Conservation (phyloP, 495 filamentous ascomycete genomes). For the Cladorrhinum samala region DNA sequence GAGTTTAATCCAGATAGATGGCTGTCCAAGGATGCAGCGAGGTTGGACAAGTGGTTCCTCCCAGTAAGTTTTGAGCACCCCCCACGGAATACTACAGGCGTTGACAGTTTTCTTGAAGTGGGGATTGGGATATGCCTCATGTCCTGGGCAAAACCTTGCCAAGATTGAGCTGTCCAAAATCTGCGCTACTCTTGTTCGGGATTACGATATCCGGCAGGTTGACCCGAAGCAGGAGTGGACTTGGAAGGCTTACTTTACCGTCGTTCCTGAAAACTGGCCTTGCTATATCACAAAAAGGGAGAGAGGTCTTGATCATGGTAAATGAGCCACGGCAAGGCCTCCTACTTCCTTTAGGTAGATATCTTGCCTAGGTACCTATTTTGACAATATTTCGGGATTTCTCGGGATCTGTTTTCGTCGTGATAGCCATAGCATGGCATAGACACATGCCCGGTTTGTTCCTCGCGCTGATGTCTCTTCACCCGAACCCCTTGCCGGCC, state of each 20-base stretch:
- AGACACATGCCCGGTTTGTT: too few relatives aligned
- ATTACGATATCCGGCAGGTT: conserved; percentile 40
- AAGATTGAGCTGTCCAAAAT: conserved; percentile 43
- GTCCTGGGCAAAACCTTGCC: conserved; percentile 41
- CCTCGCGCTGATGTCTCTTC: too few relatives aligned
- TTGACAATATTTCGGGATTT: too few relatives aligned
- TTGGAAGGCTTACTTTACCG: conserved; percentile 34
- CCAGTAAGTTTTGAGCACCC: conserved; percentile 18
- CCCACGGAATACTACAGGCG: too few relatives aligned
- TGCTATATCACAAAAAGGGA: conserved; percentile 11
- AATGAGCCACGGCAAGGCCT: neutral
- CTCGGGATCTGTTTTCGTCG: too few relatives aligned
- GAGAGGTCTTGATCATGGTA: neutral
- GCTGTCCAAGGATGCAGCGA: conserved; percentile 24
- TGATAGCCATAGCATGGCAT: too few relatives aligned
- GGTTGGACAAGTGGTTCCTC: conserved; percentile 31
- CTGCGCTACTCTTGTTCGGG: conserved; percentile 36
- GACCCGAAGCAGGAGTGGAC: conserved; percentile 40
- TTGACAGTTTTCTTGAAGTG: conserved; percentile 21
- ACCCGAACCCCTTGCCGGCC: too few relatives aligned
- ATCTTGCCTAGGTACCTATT: too few relatives aligned
- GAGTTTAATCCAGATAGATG: conserved; percentile 40
- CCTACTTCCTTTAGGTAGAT: neutral
- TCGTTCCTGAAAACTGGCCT: conserved; percentile 39
- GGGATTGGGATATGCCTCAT: conserved; percentile 40